Evolutionary conservation across 495 filamentous ascomycete species (phyloP).

Genomic region (Aspergillus incahuasiensis): DNA sequence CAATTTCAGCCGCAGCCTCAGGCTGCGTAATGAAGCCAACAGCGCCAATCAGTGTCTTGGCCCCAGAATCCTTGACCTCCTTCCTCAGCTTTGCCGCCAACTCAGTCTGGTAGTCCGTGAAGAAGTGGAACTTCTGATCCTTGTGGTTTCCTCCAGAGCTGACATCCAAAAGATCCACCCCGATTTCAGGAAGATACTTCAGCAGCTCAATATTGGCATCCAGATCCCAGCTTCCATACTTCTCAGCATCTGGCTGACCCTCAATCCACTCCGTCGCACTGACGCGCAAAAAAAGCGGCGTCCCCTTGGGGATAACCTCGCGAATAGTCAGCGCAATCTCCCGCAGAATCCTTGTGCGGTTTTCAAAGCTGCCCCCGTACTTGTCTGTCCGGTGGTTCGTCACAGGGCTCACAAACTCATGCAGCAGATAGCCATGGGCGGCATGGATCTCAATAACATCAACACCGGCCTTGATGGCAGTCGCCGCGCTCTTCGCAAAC

Average conservation of each 20-base stretch:
- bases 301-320: conserved; percentile 54
- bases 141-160: conserved; percentile 64
- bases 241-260: conserved; percentile 40
- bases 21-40: conserved; percentile 68
- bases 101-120: conserved; percentile 58
- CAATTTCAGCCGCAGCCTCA: conserved; percentile 52
- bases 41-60: conserved; percentile 59
- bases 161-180: conserved; percentile 73
- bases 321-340: conserved; percentile 50
- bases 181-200: conserved; percentile 56
- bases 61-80: conserved; percentile 50
- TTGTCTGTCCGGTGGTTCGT: conserved; percentile 59
- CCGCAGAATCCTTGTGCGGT: conserved; percentile 51
- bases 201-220: conserved; percentile 58
- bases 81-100: conserved; percentile 57
- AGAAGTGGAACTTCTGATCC: conserved; percentile 50
- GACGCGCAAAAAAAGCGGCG: conserved; percentile 66
- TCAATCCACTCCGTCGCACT: conserved; percentile 71
- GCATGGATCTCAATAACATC: conserved; percentile 60
- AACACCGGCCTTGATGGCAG: conserved; percentile 63
- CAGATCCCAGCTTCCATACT: conserved; percentile 59
- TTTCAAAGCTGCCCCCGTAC: conserved; percentile 56
- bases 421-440: conserved; percentile 65
- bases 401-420: conserved; percentile 58
- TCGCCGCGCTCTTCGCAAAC: conserved; percentile 55